Evolutionary conservation across 495 filamentous ascomycete genomes (phyloP).

Genomic region (Articulospora tetracladia): DNA sequence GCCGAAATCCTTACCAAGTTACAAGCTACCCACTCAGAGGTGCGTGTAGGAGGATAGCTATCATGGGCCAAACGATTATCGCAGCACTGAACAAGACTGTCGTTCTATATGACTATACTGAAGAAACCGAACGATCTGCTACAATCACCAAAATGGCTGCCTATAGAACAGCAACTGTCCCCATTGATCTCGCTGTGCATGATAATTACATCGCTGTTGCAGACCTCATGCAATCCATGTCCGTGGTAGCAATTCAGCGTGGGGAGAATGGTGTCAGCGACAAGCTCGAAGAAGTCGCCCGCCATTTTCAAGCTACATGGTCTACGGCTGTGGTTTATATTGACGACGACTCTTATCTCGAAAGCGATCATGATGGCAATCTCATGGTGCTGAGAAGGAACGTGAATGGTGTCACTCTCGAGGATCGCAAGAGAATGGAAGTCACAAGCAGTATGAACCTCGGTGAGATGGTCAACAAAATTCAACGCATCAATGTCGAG

Average conservation of each 20-base stretch:
- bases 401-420: constrained; percentile 61
- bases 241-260: constrained; percentile 63
- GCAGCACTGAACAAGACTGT: constrained; percentile 86
- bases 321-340: constrained; percentile 70
- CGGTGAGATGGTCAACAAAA: constrained; percentile 90
- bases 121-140: constrained; percentile 42
- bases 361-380: constrained; percentile 84
- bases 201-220: constrained; percentile 74
- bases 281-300: constrained; percentile 64
- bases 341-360: constrained; percentile 69
- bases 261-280: constrained; percentile 41
- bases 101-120: constrained; percentile 54
- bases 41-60: constrained; percentile 71
- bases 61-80: constrained; percentile 74
- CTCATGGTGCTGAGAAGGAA: constrained; percentile 74
- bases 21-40: constrained; percentile 63
- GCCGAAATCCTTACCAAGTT: constrained; percentile 65
- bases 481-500: constrained; percentile 54
- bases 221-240: constrained; percentile 92
- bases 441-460: constrained; percentile 76
- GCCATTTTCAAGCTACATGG: constrained; percentile 81
- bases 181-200: constrained; percentile 73
- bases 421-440: constrained; percentile 68
- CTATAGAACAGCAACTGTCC: constrained; percentile 80
- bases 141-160: constrained; percentile 61